Base-by-base conservation (phyloP, 192 early-diverging fungal species). In the Coemansia sp. region DNA sequence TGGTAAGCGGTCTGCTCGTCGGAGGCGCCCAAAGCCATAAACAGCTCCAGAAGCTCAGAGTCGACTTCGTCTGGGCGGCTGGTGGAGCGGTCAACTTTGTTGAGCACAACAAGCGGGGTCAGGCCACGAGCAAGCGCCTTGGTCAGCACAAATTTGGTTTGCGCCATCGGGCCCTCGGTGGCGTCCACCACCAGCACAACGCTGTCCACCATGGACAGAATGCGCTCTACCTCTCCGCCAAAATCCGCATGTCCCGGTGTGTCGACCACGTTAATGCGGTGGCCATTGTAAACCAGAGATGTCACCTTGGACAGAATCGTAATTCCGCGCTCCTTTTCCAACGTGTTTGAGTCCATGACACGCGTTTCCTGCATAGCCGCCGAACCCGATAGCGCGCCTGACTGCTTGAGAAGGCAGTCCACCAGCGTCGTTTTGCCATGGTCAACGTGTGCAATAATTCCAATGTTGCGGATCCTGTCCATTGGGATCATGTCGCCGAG, bases 241-340 rank as follows among this genome's bases (percentile, higher is more conserved):
- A 85, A 83, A 61, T 83, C 83, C 6, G 83, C 83, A 26, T 85
- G 82, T 8, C 86, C 86, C n/a, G 90, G 90, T 3, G 90, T 92
- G 54, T 92, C 90, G 52, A 92, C 86, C 74, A 92, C 90, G 67
- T 92, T 92, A 71, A 92, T 90, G 49, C 88, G 81, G 63, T 89
- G 79, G 50, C 77, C 77, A 52, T 80, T 81, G 75, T 88, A 90
- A 32, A 68, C 77, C 27, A 92, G 81, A 36, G 83, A 85, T 23
- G 90, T 92, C 49, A 84, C 82, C 58, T 92, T 92, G 34, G 84
- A 86, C 41, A 92, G 80, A 65, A 92, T 92, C 26, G 90, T 92
- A 68, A 92, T 92, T n/a, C 90, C 90, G 49, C 90, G 83, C 77
- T 92, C 90, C 60, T 82, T 83, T 49, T 92, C 90, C 35, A 92